phyloP scores from a whole-genome alignment of 2,329 filamentous ascomycete genomes.

The Xylariales sp. region DNA sequence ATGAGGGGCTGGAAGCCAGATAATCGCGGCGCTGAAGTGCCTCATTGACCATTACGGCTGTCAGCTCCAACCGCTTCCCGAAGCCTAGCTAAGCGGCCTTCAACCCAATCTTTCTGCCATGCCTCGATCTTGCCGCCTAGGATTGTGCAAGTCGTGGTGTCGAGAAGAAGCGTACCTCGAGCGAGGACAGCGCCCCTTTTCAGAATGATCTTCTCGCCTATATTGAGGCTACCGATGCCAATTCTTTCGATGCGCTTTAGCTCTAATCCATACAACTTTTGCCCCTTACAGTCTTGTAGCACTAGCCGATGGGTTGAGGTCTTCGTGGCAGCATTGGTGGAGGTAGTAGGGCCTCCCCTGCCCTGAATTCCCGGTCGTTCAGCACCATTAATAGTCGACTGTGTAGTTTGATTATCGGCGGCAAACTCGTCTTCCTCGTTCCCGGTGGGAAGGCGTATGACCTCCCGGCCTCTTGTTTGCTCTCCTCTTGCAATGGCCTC shows the following conservation, averaged over 20 bases:
- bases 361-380: constrained; percentile 29
- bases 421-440: constrained; percentile 60
- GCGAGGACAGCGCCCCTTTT: constrained; percentile 73
- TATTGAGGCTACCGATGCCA: constrained; percentile 71
- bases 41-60: constrained; percentile 29
- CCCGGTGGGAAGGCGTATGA: constrained; percentile 73
- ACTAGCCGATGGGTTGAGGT: constrained; percentile 81
- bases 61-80: constrained; percentile 66
- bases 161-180: constrained; percentile 82
- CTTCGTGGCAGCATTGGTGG: constrained; percentile 47
- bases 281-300: constrained; percentile 81
- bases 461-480: constrained; percentile 79
- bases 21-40: neutral
- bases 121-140: constrained; percentile 89
- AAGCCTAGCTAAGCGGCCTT: constrained; percentile 75
- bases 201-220: constrained; percentile 86
- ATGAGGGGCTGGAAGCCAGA: constrained; percentile 5
- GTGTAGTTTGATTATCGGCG: constrained; percentile 47
- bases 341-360: constrained; percentile 28
- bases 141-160: constrained; percentile 73
- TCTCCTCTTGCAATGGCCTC: constrained; percentile 80
- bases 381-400: constrained; percentile 27
- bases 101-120: constrained; percentile 82
- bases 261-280: constrained; percentile 78
- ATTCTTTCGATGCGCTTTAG: constrained; percentile 73